Percentiles rank a stretch among this genome's conserved stretches.
Conservation (phyloP, 306 rosid genomes). For the Vicia villosa region DNA sequence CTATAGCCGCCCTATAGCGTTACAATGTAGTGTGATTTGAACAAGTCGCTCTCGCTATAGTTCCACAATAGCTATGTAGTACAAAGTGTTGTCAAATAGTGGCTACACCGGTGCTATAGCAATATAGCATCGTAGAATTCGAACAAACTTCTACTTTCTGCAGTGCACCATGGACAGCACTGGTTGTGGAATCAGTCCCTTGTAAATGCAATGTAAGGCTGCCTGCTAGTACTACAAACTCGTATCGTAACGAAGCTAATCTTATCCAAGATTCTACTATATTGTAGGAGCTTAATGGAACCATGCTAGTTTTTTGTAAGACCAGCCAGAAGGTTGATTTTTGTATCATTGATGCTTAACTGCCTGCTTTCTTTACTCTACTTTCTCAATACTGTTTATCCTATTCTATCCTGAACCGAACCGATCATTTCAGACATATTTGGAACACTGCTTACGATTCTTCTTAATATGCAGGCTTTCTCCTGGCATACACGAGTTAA, state of each 20-base stretch:
- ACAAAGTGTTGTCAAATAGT: neutral
- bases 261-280: neutral
- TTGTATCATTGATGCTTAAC: neutral
- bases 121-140: neutral
- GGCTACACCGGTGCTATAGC: neutral
- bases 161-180: neutral
- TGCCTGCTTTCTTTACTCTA: conserved; percentile 15
- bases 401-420: conserved; percentile 18
- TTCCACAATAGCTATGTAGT: neutral
- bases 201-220: neutral
- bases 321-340: conserved; percentile 6
- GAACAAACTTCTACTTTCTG: neutral
- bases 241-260: neutral
- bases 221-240: neutral
- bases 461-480: conserved; percentile 66
- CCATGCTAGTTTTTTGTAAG: neutral
- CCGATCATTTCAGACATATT: conserved; percentile 18
- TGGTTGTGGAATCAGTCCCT: neutral
- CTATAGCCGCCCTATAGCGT: neutral
- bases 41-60: neutral
- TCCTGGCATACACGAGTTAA: conserved; percentile 79
- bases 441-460: conserved; percentile 18
- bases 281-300: neutral
- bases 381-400: conserved; percentile 8
- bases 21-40: neutral